phyloP scores from a whole-genome alignment of 768 basidiomycete genomes.

The Lactarius pseudohatsudake region DNA sequence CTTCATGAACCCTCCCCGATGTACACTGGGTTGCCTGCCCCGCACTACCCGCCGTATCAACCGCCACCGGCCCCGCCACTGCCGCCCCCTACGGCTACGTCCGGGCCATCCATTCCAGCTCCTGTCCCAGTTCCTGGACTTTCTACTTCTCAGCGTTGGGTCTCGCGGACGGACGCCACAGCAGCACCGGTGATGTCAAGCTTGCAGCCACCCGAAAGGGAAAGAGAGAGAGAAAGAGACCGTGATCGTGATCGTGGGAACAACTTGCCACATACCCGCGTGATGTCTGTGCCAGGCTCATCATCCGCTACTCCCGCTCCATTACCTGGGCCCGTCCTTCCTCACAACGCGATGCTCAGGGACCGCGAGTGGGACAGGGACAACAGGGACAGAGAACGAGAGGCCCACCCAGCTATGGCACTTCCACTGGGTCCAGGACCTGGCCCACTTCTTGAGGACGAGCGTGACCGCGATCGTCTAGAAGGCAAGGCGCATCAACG shows the following conservation, averaged over 20 bases:
- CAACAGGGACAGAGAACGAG: conserved; percentile 31
- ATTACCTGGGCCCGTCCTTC: conserved; percentile 21
- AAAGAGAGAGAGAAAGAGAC: conserved; percentile 10
- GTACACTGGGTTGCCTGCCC: conserved; percentile 32
- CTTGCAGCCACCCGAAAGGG: conserved; percentile 31
- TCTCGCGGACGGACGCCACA: conserved; percentile 11
- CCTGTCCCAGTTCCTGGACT: conserved; percentile 19
- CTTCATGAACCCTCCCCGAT: conserved; percentile 36
- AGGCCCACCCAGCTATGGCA: conserved; percentile 15
- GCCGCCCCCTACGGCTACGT: conserved; percentile 15
- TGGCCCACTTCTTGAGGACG: conserved; percentile 26
- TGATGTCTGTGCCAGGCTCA: conserved; percentile 12
- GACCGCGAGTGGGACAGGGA: conserved; percentile 23
- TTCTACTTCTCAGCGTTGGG: conserved; percentile 28
- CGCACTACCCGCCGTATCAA: conserved; percentile 22
- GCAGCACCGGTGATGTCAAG: conserved; percentile 38
- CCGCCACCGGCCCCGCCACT: conserved; percentile 33
- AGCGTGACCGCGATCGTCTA: conserved; percentile 27
- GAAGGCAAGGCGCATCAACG: conserved; percentile 21
- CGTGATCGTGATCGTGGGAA: conserved; percentile 28
- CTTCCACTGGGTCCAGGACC: conserved; percentile 17
- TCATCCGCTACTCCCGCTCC: conserved; percentile 23
- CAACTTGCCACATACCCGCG: conserved; percentile 13
- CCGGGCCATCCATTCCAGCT: conserved; percentile 21
- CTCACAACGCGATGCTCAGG: conserved; percentile 11